Conservation (phyloP, 352 stramenopile species). For the Globisporangium echinulatum region DNA sequence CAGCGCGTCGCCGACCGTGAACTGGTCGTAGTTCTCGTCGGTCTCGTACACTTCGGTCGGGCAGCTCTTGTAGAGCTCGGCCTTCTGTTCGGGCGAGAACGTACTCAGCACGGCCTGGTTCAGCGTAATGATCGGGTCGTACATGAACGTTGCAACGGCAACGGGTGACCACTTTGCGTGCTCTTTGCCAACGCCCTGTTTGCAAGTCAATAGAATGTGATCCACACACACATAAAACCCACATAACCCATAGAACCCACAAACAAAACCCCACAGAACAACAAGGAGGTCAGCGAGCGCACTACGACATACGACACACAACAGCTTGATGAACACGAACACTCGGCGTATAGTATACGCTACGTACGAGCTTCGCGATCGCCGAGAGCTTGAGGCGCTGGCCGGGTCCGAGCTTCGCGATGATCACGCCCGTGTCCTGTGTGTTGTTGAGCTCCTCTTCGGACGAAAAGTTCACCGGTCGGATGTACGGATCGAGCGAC, state of each 20-base stretch:
- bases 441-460: constrained; percentile 91
- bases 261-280: background rate
- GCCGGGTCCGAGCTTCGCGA: constrained; percentile 94
- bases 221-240: background rate
- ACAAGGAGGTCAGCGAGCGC: too few relatives aligned
- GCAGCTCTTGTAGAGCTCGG: constrained; percentile 94
- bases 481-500: constrained; percentile 83
- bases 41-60: constrained; percentile 93
- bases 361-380: constrained; percentile 83
- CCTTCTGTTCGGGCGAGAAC: constrained; percentile 93
- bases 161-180: constrained; percentile 97
- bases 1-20: constrained; percentile 47
- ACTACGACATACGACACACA: too few relatives aligned
- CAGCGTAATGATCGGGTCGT: constrained; percentile 87
- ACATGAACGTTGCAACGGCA: constrained; percentile 92
- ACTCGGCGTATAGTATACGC: background rate
- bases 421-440: constrained; percentile 94
- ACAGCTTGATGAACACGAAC: too few relatives aligned
- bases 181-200: constrained; percentile 93
- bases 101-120: constrained; percentile 90
- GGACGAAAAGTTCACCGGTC: constrained; percentile 80
- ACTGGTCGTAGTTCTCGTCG: constrained; percentile 87
- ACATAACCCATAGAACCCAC: background rate
- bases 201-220: constrained; percentile 4
- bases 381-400: constrained; percentile 94